Percentiles rank a stretch among this genome's conserved stretches.
Conservation (phyloP, 352 stramenopile species). For the Phytophthora boehmeriae region DNA sequence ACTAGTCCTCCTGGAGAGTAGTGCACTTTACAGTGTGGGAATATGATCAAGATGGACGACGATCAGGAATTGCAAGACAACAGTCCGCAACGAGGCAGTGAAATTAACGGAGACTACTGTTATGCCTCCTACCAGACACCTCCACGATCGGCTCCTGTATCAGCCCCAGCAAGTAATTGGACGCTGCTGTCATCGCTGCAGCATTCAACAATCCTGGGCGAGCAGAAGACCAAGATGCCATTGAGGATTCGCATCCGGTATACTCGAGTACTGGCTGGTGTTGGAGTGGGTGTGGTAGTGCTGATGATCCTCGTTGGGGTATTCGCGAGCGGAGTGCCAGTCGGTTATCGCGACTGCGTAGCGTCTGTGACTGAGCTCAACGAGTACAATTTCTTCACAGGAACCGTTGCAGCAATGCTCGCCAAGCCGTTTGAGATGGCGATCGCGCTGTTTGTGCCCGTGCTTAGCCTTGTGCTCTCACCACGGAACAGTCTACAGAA, state of each 20-base stretch:
- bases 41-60: conserved; percentile 7
- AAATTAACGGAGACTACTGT: conserved; percentile 20
- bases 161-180: conserved; percentile 23
- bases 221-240: conserved; percentile 26
- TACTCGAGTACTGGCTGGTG: conserved; percentile 29
- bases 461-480: conserved; percentile 47
- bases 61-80: conserved; percentile 8
- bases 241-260: conserved; percentile 32
- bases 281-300: conserved; percentile 17
- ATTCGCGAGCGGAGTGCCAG: conserved; percentile 31
- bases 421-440: conserved; percentile 51
- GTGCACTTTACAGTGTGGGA: not conserved
- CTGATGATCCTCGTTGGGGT: conserved; percentile 33
- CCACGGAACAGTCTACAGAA: conserved; percentile 45
- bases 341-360: conserved; percentile 30
- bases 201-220: conserved; percentile 30
- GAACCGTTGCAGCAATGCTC: conserved; percentile 35
- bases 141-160: conserved; percentile 2
- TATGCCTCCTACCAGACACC: conserved; percentile 29
- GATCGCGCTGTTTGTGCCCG: conserved; percentile 42
- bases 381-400: conserved; percentile 64
- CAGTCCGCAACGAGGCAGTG: conserved; percentile 17
- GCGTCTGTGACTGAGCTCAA: conserved; percentile 26
- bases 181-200: conserved; percentile 36
- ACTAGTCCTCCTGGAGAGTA: not conserved